phyloP scores from a whole-genome alignment of 2,329 filamentous ascomycete species.

The Hypoxylon sp. region DNA sequence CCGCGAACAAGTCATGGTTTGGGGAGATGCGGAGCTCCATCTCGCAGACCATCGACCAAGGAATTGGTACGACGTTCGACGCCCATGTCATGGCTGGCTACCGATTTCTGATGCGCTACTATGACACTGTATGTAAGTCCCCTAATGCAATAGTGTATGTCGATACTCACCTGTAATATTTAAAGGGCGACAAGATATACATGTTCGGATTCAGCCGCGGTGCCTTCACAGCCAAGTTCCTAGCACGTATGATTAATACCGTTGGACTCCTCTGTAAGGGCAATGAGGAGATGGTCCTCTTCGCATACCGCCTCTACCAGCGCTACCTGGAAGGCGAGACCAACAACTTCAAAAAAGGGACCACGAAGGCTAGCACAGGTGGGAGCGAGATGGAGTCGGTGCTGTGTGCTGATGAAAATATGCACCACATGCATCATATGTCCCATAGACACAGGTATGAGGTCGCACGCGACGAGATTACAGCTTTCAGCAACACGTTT shows the following conservation, averaged over 20 bases:
- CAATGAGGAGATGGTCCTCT: slow-evolving; percentile 67
- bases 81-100: slow-evolving; percentile 67
- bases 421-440: slow-evolving; percentile 36
- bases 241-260: slow-evolving; percentile 64
- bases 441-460: slow-evolving; percentile 52
- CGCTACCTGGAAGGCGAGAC: slow-evolving; percentile 57
- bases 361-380: slow-evolving; percentile 8
- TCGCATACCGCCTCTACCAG: slow-evolving; percentile 62
- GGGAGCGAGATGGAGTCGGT: slow-evolving; percentile 9
- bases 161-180: slow-evolving; percentile 16
- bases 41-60: slow-evolving; percentile 59
- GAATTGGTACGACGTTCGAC: slow-evolving; percentile 62
- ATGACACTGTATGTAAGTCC: slow-evolving; percentile 54
- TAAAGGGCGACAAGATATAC: slow-evolving; percentile 63
- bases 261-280: slow-evolving; percentile 64
- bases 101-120: slow-evolving; percentile 67
- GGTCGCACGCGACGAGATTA: slow-evolving; percentile 56
- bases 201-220: slow-evolving; percentile 68
- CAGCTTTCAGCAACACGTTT: slow-evolving; percentile 63
- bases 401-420: slow-evolving; percentile 13
- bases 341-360: slow-evolving; percentile 48
- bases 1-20: slow-evolving; percentile 56
- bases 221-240: slow-evolving; percentile 66
- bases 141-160: not conserved
- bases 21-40: slow-evolving; percentile 55